A percentile compares a stretch with the other conserved stretches of the same genome.
These are phyloP conservation scores for Macadamia tetraphylla DNA, from an alignment of 164 flowering plant genomes.

Conservation along the genomic window DNA sequence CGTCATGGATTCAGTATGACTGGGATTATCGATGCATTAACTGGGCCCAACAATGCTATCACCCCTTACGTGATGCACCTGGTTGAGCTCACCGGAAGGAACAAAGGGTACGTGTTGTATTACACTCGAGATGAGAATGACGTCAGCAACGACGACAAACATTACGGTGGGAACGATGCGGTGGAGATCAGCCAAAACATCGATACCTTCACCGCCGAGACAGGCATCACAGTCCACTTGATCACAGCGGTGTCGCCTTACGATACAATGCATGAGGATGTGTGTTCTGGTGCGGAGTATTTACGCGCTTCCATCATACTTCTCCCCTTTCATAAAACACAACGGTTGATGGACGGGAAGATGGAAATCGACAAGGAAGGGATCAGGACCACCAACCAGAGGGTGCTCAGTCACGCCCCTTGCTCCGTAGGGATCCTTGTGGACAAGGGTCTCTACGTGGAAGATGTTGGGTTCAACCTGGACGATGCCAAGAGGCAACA, in stretches of 20 bases:
- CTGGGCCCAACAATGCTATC: conserved; percentile 15
- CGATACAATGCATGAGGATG: conserved; percentile 45
- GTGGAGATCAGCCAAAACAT: conserved; percentile 45
- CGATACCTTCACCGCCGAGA: conserved; percentile 42
- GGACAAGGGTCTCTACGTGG: conserved; percentile 36
- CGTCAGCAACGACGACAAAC: conserved; percentile 48
- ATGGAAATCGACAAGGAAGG: conserved; percentile 59
- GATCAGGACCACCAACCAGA: conserved; percentile 50
- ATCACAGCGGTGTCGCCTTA: conserved; percentile 39
- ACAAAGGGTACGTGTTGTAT: conserved; percentile 26
- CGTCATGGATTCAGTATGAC: conserved; percentile 46
- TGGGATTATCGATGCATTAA: conserved; percentile 29
- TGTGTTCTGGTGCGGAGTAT: conserved; percentile 51
- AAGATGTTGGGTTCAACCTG: not conserved
- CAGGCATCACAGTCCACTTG: conserved; percentile 32
- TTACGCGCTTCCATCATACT: conserved; percentile 45
- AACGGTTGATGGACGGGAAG: conserved; percentile 51
- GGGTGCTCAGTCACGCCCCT: conserved; percentile 52
- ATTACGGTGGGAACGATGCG: conserved; percentile 64
- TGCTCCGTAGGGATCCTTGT: conserved; percentile 62
- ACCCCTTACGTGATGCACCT: conserved; percentile 56
- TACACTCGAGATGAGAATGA: conserved; percentile 47
- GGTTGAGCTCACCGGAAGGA: conserved; percentile 47
- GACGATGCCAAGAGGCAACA: conserved; percentile 22
- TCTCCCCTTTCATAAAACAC: conserved; percentile 70